These are phyloP conservation scores for Vitellaria paradoxa DNA, from an alignment of 179 eudicot species.

Conservation along the genomic window DNA sequence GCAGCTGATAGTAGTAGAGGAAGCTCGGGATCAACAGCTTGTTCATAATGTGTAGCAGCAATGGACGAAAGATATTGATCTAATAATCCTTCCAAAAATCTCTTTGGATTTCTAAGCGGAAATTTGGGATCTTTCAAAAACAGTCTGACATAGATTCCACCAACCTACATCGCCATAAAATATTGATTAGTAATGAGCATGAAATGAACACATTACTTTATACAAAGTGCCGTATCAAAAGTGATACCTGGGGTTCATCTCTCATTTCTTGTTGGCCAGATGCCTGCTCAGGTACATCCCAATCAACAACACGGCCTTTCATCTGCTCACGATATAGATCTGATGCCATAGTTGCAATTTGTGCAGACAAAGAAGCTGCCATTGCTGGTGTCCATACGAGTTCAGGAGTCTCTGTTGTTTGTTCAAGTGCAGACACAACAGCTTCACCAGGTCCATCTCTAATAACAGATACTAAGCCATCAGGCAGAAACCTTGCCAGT, in stretches of 20 bases:
- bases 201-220: neutral
- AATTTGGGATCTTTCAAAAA: conserved; percentile 97
- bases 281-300: conserved; percentile 98
- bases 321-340: conserved; percentile 89
- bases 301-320: conserved; percentile 93
- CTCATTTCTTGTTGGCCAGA: conserved; percentile 93
- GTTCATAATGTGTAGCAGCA: conserved; percentile 89
- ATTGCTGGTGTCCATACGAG: conserved; percentile 99
- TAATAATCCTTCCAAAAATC: conserved; percentile 88
- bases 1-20: conserved; percentile 97
- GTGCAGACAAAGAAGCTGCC: conserved; percentile 97
- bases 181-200: conserved; percentile 9
- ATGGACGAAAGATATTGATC: conserved; percentile 98
- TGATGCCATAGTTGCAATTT: conserved; percentile 92
- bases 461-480: conserved; percentile 86
- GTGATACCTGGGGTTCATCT: conserved; percentile 96
- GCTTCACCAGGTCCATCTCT: conserved; percentile 99
- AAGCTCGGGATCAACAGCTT: conserved; percentile 82
- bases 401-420: conserved; percentile 98
- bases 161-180: conserved; percentile 56
- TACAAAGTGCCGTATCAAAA: neutral
- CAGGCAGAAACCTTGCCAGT: conserved; percentile 91
- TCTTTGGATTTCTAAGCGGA: conserved; percentile 94
- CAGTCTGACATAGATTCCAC: conserved; percentile 93
- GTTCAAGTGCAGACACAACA: conserved; percentile 83